Percentiles rank a stretch among this genome's conserved stretches.
phyloP scores from a whole-genome alignment of 2,329 filamentous ascomycete species.

The Penicillium sp. region DNA sequence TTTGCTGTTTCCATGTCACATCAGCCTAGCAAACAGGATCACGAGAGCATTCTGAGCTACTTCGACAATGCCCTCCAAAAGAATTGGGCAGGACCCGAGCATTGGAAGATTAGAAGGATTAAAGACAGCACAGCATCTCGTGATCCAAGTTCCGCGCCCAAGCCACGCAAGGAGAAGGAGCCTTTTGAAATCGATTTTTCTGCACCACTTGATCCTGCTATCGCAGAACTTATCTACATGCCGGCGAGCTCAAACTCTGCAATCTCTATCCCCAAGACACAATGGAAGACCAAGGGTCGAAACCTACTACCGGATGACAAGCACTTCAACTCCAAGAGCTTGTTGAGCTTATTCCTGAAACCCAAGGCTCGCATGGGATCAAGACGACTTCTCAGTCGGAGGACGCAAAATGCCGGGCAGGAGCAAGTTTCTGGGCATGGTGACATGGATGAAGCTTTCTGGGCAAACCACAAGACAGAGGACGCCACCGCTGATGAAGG shows the following conservation, averaged over 20 bases:
- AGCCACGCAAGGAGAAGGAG: conserved; percentile 87
- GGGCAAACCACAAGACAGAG: conserved; percentile 60
- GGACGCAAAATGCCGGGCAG: conserved; percentile 33
- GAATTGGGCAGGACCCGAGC: conserved; percentile 97
- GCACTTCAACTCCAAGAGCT: conserved; percentile 90
- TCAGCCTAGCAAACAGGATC: conserved; percentile 60
- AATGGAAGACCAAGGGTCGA: conserved; percentile 89
- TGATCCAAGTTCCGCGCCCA: conserved; percentile 36
- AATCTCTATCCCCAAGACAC: conserved; percentile 83
- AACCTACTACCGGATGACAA: conserved; percentile 96
- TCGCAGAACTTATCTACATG: conserved; percentile 74
- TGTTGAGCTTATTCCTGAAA: conserved; percentile 87
- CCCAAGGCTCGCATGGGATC: conserved; percentile 79
- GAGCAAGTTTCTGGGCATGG: conserved; percentile 57
- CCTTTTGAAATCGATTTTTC: conserved; percentile 90
- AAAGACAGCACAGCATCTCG: conserved; percentile 63
- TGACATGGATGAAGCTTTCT: conserved; percentile 93
- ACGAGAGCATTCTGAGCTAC: conserved; percentile 95
- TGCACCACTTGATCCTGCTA: conserved; percentile 62
- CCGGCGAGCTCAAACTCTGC: conserved; percentile 71
- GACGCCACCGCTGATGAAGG: conserved; percentile 56
- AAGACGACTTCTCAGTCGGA: conserved; percentile 51
- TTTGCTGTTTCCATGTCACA: conserved; percentile 77
- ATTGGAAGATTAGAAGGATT: conserved; percentile 94
- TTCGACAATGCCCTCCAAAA: conserved; percentile 95